Base-by-base conservation (phyloP, 345 rosid genomes). In the Pugionium cornutum region DNA sequence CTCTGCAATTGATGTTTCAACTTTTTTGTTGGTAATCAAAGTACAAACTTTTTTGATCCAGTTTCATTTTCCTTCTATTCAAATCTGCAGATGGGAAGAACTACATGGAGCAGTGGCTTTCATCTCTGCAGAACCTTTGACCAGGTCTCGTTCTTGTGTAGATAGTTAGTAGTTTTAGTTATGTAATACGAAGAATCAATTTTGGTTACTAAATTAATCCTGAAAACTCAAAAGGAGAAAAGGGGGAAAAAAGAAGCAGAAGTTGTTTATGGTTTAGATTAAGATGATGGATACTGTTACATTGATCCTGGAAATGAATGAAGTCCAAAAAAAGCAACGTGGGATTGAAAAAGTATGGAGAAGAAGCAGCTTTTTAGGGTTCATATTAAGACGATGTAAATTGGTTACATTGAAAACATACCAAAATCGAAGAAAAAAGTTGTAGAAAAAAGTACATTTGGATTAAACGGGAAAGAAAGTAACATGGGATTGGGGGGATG, bases 41-140 rank as follows among this genome's bases (percentile, higher is more conserved):
- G 10, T 33, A 6, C 33, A 51, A 28, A 45, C 46, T 51, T 27
- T 27, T 26, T 78, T 74, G 37, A 75, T 43, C 58, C 18, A 9
- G 48, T 57, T 31, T 62, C 29, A 11, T 37, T 56, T 29, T 40
- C 66, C 26, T 73, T 67, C n/a, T 4, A 67, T 57, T 64, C 31
- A 66, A 68, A 66, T 69, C 5, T 78, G 77, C 79, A 87, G 89
- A 72, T 71, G 88, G 89, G 64, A 87, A 82, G 76, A 84, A 75
- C 33, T 73, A 74, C 28, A 73, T 78, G 85, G 83, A 83, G 67
- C 80, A 81, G 76, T 87, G 82, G 86, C 83, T 83, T 74, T 78
- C 79, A 25, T 83, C 92, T 70, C 61, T 81, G 50, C 76, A 77
- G 75, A 81, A 77, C 67, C 74, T 75, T 72, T 78, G 76, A 82